Evolutionary conservation across 108 stramenopile genomes (phyloP).

Genomic region (Halocafeteria seosinensis): DNA sequence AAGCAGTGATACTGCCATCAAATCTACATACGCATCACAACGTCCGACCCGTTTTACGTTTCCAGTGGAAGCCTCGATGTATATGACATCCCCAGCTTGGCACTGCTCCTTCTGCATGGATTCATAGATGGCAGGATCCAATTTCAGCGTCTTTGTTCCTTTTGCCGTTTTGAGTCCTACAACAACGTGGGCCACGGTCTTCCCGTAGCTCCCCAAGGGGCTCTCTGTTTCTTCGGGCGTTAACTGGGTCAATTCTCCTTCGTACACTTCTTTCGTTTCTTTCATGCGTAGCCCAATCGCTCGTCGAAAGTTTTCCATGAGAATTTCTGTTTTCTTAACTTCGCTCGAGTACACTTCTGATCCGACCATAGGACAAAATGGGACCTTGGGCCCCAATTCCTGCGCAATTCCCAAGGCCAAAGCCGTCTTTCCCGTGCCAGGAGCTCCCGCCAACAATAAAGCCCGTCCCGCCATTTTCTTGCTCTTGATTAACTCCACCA

Average conservation of each 20-base stretch:
- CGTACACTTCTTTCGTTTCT: constrained; percentile 98
- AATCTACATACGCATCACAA: constrained; percentile 84
- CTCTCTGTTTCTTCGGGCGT: constrained; percentile 75
- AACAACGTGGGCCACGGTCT: constrained; percentile 81
- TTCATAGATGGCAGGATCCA: constrained; percentile 94
- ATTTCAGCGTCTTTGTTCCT: constrained; percentile 78
- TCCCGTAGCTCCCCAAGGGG: constrained; percentile 89
- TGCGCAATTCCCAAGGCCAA: constrained; percentile 80
- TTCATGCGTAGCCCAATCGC: constrained; percentile 94
- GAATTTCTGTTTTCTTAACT: constrained; percentile 93
- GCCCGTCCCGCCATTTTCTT: constrained; percentile 94
- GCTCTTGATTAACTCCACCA: constrained; percentile 73
- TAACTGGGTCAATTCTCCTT: constrained; percentile 65
- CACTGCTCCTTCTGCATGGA: constrained; percentile 78
- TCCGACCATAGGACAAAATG: constrained; percentile 94
- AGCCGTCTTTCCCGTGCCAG: constrained; percentile 95
- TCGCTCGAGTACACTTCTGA: constrained; percentile 87
- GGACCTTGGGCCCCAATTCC: constrained; percentile 79
- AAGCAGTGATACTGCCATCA: too few species aligned
- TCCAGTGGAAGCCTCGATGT: constrained; percentile 87
- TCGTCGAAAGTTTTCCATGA: constrained; percentile 96
- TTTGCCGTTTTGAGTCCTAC: constrained; percentile 87
- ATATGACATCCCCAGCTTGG: constrained; percentile 88
- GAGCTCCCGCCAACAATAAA: constrained; percentile 79
- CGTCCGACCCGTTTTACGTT: constrained; percentile 95